Percentiles rank a stretch among this genome's conserved stretches.
Conservation (phyloP, 1,284 basidiomycete genomes). For the Ustilago nuda region DNA sequence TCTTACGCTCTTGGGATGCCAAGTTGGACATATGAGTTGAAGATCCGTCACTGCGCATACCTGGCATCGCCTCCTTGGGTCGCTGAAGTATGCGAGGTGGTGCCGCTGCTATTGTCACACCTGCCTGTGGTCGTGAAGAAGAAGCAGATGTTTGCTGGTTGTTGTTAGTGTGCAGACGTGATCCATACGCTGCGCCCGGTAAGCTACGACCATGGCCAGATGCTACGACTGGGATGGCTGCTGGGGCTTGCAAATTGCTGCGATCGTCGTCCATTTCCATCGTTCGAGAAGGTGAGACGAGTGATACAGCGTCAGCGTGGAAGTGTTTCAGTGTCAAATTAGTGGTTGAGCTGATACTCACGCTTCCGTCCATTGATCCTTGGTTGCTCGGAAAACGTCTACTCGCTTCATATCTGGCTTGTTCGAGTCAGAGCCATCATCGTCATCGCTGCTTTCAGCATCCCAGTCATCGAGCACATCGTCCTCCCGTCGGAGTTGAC, state of each 20-base stretch:
- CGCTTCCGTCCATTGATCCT: conserved; percentile 45
- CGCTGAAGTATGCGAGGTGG: conserved; percentile 48
- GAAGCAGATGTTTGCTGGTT: not conserved
- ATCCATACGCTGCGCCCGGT: conserved; percentile 37
- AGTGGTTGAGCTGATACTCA: conserved; percentile 17
- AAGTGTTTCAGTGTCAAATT: not conserved
- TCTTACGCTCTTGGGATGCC: conserved; percentile 39
- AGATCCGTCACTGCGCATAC: conserved; percentile 40
- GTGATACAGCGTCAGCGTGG: not conserved
- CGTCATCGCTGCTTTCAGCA: conserved; percentile 42
- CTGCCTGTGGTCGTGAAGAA: not conserved
- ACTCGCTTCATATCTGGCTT: not conserved
- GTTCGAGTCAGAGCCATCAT: not conserved
- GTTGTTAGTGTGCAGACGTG: conserved; percentile 11
- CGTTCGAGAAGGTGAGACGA: not conserved
- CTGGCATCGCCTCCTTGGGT: conserved; percentile 35
- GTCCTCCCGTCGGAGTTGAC: conserved; percentile 19
- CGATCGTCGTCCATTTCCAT: not conserved
- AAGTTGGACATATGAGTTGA: conserved; percentile 14
- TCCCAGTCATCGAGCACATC: conserved; percentile 50
- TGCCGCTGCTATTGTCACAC: conserved; percentile 21
- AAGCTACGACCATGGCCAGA: conserved; percentile 26
- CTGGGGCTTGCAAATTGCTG: conserved; percentile 41
- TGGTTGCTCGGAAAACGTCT: conserved; percentile 38
- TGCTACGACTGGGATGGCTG: conserved; percentile 22